Conservation (phyloP, 805 yeast genomes). For the Hanseniaspora nectarophila region DNA sequence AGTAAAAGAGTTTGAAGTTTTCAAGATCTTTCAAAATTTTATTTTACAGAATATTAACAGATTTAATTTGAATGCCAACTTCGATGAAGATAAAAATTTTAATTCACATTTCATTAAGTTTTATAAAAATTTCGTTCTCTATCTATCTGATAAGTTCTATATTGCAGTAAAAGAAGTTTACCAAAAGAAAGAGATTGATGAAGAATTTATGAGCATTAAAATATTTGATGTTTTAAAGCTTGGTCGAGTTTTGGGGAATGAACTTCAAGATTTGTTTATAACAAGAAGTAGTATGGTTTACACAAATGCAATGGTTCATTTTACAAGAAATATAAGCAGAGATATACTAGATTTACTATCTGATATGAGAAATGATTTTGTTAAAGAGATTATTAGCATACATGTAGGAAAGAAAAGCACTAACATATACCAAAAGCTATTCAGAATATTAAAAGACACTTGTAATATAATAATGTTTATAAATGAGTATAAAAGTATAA, state of each 20-base stretch:
- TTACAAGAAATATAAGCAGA: background rate
- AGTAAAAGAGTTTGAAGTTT: background rate
- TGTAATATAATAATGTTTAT: background rate
- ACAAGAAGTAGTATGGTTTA: background rate
- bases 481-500: background rate
- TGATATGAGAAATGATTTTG: background rate
- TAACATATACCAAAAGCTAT: background rate
- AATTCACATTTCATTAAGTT: background rate
- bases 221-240: constrained; percentile 1
- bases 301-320: background rate
- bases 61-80: background rate
- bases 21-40: background rate
- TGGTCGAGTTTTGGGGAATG: background rate
- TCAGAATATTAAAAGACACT: background rate
- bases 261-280: background rate
- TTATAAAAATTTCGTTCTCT: background rate
- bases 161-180: background rate
- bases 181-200: background rate
- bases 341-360: background rate
- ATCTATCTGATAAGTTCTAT: background rate
- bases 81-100: background rate
- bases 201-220: background rate
- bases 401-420: background rate
- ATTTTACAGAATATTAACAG: background rate
- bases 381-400: background rate